Base-by-base conservation (phyloP, 2,329 filamentous ascomycete genomes). In the Venturia asperata region DNA sequence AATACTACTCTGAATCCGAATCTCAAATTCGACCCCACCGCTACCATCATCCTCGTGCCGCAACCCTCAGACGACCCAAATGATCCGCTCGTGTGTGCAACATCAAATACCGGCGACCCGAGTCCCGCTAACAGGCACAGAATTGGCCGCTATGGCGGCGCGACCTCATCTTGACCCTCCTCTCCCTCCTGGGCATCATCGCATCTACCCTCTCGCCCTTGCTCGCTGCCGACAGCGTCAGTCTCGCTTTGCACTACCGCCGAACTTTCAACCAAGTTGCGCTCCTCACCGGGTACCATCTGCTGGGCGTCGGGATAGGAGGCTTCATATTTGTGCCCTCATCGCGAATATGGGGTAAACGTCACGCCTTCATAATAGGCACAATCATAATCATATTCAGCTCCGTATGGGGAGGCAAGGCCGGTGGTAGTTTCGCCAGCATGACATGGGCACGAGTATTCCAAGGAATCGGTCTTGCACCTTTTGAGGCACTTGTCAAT, bases 51-150 rank as follows among this genome's bases (percentile, higher is more conserved):
- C 70, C 84, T 97, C 41, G 88, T 95, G 5, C 93, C 93, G 5
- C 93, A 97, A 72, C 93, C 93, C 2, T 92, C 88, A 68, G 89
- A 96, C 75, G 91, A 96, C 74, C 91, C 90, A 4, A 93, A 95
- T 74, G 92, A 97, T 76, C 92, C 91, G 39, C 80, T 96, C 69
- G 85, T 87, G 81, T 67, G 77, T 70, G 52, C 68, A 47, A 10
- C 11, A 17, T n/a, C 41, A 17, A 64, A 45, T 37, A 39, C 43
- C 37, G 17, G 39, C n/a, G 62, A 41, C n/a, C 17, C 21, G 19
- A 37, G 47, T 52, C 39, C 30, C 27, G 10, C 64, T 64, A 55
- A 66, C 41, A 34, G 65, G 34, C 45, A 56, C 72, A 88, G 85
- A 90, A 90, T 71, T 97, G 92, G 92, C 89, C 92, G 27, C 76